Conservation (phyloP, 305 asterid species). For the Fraxinus ornus region DNA sequence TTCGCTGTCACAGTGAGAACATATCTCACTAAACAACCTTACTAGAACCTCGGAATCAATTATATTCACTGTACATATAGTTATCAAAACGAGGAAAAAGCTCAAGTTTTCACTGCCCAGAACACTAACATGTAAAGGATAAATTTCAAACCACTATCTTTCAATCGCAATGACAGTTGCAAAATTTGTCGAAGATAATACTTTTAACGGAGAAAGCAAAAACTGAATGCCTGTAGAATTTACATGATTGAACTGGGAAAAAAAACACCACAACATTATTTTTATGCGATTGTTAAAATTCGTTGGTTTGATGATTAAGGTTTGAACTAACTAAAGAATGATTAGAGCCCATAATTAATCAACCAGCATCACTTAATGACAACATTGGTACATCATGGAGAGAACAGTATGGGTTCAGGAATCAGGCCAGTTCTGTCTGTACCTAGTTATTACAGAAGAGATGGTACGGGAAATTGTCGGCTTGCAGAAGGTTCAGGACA, state of each 20-base stretch:
- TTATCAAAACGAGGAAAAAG: not conserved
- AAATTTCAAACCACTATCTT: not conserved
- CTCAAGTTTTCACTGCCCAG: not conserved
- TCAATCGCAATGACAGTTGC: not conserved
- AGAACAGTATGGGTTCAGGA: not conserved
- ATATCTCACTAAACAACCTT: not conserved
- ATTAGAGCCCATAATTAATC: constrained; percentile 11
- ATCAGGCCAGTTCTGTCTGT: not conserved
- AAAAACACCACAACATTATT: constrained; percentile 9
- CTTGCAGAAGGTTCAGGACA: not conserved
- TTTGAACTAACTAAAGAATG: constrained; percentile 22
- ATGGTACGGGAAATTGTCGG: not conserved
- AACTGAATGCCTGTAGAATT: constrained; percentile 11
- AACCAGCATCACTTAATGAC: constrained; percentile 9
- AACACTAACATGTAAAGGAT: not conserved
- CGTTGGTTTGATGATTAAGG: constrained; percentile 20
- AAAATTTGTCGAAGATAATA: not conserved
- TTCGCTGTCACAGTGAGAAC: not conserved
- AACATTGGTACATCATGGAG: constrained; percentile 8
- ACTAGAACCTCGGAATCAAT: not conserved
- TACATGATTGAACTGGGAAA: constrained; percentile 13
- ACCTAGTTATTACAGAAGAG: not conserved
- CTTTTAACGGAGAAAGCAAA: constrained; percentile 7
- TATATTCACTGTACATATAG: not conserved
- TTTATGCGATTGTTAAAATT: not conserved